These are phyloP conservation scores for Ascochyta koolunga DNA, from an alignment of 2,329 filamentous ascomycete genomes.

Conservation along the genomic window DNA sequence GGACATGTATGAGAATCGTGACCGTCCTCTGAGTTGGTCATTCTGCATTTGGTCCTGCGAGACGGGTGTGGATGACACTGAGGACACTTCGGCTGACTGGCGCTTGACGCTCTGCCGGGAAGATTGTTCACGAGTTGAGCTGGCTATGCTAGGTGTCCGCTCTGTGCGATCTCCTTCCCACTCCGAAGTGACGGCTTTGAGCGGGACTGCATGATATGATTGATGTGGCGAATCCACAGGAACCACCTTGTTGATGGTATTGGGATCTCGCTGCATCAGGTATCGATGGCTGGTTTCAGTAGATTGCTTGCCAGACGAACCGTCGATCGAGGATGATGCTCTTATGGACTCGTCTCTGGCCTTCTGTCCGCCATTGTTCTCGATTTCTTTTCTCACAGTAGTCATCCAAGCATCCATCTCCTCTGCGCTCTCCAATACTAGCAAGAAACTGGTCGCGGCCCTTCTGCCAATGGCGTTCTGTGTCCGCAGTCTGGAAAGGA, in stretches of 20 bases:
- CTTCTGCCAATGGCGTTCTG: slow-evolving; percentile 61
- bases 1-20: slow-evolving; percentile 47
- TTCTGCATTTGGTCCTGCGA: slow-evolving; percentile 46
- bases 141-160: slow-evolving; percentile 35
- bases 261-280: slow-evolving; percentile 43
- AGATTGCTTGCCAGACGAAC: slow-evolving; percentile 29
- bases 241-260: slow-evolving; percentile 34
- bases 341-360: slow-evolving; percentile 35
- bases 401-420: slow-evolving; percentile 80
- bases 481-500: slow-evolving; percentile 70
- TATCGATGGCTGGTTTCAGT: slow-evolving; percentile 47
- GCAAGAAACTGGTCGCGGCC: slow-evolving; percentile 67
- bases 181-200: slow-evolving; percentile 38
- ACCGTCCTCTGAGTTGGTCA: slow-evolving; percentile 46
- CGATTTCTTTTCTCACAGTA: slow-evolving; percentile 71
- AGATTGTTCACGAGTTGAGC: slow-evolving; percentile 40
- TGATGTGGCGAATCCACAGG: slow-evolving; percentile 46
- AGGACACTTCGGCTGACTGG: slow-evolving; percentile 44
- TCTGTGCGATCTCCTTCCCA: slow-evolving; percentile 39
- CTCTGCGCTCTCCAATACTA: slow-evolving; percentile 74
- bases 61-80: slow-evolving; percentile 41
- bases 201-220: slow-evolving; percentile 39
- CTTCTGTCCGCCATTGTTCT: slow-evolving; percentile 71
- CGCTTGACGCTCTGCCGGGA: slow-evolving; percentile 33
- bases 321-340: slow-evolving; percentile 38